Evolutionary conservation across 345 rosid genomes (phyloP).

Genomic region (Salix viminalis): DNA sequence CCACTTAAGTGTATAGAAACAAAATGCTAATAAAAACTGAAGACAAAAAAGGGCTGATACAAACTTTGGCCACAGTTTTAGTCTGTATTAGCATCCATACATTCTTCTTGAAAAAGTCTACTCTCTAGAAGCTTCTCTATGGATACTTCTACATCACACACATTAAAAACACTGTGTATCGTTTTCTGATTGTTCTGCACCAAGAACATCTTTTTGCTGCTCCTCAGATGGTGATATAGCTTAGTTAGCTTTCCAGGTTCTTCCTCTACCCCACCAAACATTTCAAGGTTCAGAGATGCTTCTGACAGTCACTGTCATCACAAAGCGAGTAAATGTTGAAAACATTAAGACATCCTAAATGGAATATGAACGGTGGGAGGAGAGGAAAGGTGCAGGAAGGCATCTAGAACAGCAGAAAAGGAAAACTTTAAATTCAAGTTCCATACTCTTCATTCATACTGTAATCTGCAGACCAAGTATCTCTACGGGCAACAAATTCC

Average conservation of each 20-base stretch:
- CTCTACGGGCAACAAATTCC: conserved; percentile 23
- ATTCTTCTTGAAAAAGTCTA: conserved; percentile 12
- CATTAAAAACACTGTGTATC: conserved; percentile 12
- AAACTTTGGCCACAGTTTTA: not conserved
- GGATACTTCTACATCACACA: conserved; percentile 25
- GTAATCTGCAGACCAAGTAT: conserved; percentile 16
- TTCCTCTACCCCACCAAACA: conserved; percentile 1
- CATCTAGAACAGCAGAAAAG: not conserved
- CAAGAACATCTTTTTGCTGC: not conserved
- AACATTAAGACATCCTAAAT: not conserved
- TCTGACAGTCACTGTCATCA: conserved; percentile 10
- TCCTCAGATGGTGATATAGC: conserved; percentile 5
- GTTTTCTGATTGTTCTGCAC: conserved; percentile 8
- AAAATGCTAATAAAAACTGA: not conserved
- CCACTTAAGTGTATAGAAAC: not conserved
- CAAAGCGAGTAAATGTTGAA: not conserved
- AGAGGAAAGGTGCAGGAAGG: not conserved
- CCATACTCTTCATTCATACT: conserved; percentile 39
- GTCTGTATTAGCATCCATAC: not conserved
- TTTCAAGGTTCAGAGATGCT: conserved; percentile 6
- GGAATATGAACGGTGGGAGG: not conserved
- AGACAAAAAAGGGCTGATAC: not conserved
- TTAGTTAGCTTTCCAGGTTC: not conserved
- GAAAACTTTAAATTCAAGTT: not conserved
- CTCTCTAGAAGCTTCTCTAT: conserved; percentile 36